Base-by-base conservation (phyloP, 768 basidiomycete genomes). In the Tephrocybe sp. region DNA sequence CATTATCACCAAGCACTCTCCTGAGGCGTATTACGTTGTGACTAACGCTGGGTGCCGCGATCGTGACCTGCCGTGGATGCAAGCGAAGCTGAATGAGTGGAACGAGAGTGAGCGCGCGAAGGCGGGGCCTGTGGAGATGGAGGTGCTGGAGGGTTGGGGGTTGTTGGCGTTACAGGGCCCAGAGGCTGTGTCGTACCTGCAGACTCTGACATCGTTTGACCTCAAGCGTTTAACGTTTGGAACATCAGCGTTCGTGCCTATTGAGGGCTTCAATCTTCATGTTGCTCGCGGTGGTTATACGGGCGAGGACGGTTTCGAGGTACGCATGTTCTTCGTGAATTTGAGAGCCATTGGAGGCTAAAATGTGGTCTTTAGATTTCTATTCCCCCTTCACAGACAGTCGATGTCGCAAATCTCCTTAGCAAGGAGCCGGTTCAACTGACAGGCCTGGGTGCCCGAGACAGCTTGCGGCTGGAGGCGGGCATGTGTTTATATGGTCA, bases 281-380 rank as follows among this genome's bases (percentile, higher is more conserved):
- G 82, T 98, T 25, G 89, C 93, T 7, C 84, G 97, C 13, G 92
- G 93, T 24, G 97, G 97, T 4, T 99, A 99, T 69, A 98, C 97
- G 0, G 97, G 97, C 9, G 97, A 99, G 70, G 97, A 99, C 67
- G 97, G 97, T 0, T 98, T 99, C 57, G 97, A 99, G 78, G 93
- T 85, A 21, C 50, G 55, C 54, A 15, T 19, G 6, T 1, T 11
- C 4, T 31, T 21, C 34, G 16, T 18, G 7, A 24, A 24, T 16
- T 32, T 32, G 18, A 30, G 15, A 44, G 6, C 18, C 21, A 2
- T 19, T 32, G 35, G 15, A 22, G 7, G 25, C 21, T 49, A 2
- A 53, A 5, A 26, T n/a, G 26, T 26, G 9, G 13, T 38, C 15
- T 22, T 32, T 57, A 92, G 92, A 92, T 98, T 54, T 96, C 92